Base-by-base conservation (phyloP, 176 grass and related monocot genomes). In the Juncus effusus region DNA sequence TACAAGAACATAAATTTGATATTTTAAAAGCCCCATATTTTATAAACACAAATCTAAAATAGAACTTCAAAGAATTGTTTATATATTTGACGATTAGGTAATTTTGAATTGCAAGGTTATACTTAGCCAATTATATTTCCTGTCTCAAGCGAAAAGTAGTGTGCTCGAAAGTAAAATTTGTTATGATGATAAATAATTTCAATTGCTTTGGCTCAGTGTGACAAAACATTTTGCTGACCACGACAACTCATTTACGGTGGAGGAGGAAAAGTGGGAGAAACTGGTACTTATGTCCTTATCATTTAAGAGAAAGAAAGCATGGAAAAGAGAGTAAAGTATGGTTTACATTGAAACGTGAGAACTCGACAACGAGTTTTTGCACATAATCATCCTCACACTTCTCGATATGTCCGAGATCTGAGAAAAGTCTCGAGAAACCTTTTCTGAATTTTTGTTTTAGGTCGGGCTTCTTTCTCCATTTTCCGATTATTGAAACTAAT, bases 401-500 rank as follows among this genome's bases (percentile, higher is more conserved):
- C 68, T 97, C 88, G 4, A 97, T 77, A 60, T 79, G 73, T 59
- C 92, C 81, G 7, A 80, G 65, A 36, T 67, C 53, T 16, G 7
- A 63, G 78, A 97, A 92, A 63, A 89, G 73, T 8, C 74, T 63
- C 16, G 62, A 19, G 68, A 91, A 97, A 36, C 61, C 45, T 61
- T 77, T 89, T 61, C 94, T 81, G 80, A 92, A 89, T 7, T 59
- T 78, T 0, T 77, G 72, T 19, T 79, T 72, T 59, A 89, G 82
- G 77, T 97, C 88, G 12, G 94, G 88, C 65, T 92, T 85, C 82
- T 37, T 80, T 8, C 85, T 77, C 93, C 93, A 97, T 39, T 77
- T 76, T 3, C 77, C 65, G 55, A 91, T 63, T 49, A 63, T 70
- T 4, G 93, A 61, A 56, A 97, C 74, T 82, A 97, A 76, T 56